These are phyloP conservation scores for Panicum miliaceum DNA, from an alignment of 176 grass and related monocot genomes.

Conservation along the genomic window DNA sequence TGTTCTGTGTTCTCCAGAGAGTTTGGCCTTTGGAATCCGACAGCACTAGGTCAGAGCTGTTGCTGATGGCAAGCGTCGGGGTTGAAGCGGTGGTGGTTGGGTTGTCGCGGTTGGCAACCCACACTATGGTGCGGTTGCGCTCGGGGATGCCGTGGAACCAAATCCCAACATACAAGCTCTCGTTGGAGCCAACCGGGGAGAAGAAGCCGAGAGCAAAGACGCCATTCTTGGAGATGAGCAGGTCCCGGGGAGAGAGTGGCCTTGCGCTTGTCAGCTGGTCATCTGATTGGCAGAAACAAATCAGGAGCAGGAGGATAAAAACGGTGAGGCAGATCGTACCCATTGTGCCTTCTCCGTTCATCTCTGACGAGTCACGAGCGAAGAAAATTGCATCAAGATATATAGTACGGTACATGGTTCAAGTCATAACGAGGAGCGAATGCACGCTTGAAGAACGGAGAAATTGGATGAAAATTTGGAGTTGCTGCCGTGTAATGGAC, in stretches of 20 bases:
- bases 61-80: not conserved
- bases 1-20: slow-evolving; percentile 2
- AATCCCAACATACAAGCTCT: slow-evolving; percentile 38
- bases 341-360: not conserved
- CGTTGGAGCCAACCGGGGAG: slow-evolving; percentile 1
- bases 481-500: not conserved
- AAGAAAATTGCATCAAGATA: not conserved
- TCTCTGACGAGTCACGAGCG: not conserved
- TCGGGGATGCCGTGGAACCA: slow-evolving; percentile 47
- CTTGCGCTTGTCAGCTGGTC: slow-evolving; percentile 23
- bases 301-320: slow-evolving; percentile 22
- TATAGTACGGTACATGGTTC: not conserved
- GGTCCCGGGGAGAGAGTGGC: not conserved
- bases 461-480: not conserved
- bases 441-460: not conserved
- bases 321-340: not conserved
- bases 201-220: slow-evolving; percentile 55
- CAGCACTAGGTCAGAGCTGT: slow-evolving; percentile 11
- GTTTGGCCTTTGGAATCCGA: not conserved
- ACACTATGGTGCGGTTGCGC: slow-evolving; percentile 23
- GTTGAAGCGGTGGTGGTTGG: slow-evolving; percentile 17
- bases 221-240: slow-evolving; percentile 26
- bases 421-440: not conserved
- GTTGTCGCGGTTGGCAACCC: slow-evolving; percentile 52
- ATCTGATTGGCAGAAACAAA: slow-evolving; percentile 22